Evolutionary conservation across 805 yeast species (phyloP).

Genomic region (Yamadazyma olivae): DNA sequence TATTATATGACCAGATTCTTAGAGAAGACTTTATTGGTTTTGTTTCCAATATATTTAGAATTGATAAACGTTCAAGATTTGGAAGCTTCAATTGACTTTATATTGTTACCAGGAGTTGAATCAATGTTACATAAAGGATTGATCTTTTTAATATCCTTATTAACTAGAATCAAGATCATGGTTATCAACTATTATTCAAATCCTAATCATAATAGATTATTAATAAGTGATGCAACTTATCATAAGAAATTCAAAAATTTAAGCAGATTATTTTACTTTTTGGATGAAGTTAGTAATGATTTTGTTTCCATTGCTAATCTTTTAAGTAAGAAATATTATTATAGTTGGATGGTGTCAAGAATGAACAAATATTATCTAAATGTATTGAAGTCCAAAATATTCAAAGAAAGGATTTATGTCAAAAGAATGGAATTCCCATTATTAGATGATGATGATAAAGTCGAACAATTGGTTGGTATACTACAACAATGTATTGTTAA

Average conservation of each 20-base stretch:
- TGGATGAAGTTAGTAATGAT: conserved; percentile 1
- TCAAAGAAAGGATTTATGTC: conserved; percentile 3
- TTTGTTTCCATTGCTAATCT: conserved; percentile 5
- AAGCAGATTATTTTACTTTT: conserved; percentile 3
- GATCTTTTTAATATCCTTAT: conserved; percentile 1
- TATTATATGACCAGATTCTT: conserved; percentile 6
- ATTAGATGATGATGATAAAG: conserved; percentile 5
- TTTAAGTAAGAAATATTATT: conserved; percentile 8
- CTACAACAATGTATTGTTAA: background rate
- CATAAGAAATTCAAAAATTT: conserved; percentile 3
- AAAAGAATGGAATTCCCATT: conserved; percentile 4
- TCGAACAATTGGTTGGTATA: conserved; percentile 2
- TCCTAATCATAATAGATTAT: conserved; percentile 1
- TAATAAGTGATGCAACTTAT: conserved; percentile 2
- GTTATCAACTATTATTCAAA: conserved; percentile 1
- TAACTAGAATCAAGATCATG: conserved; percentile 4
- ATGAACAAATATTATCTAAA: conserved; percentile 2
- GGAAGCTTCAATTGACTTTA: conserved; percentile 4
- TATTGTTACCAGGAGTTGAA: conserved; percentile 7
- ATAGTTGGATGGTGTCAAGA: conserved; percentile 7
- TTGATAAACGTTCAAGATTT: conserved; percentile 1
- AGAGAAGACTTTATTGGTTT: conserved; percentile 5
- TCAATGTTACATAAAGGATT: conserved; percentile 7
- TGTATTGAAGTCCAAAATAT: conserved; percentile 3
- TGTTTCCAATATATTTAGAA: conserved; percentile 7